Percentiles rank a stretch among this genome's conserved stretches.
These are phyloP conservation scores for Plasmodium coatneyi DNA, from an alignment of 169 alveolate species.

Conservation along the genomic window DNA sequence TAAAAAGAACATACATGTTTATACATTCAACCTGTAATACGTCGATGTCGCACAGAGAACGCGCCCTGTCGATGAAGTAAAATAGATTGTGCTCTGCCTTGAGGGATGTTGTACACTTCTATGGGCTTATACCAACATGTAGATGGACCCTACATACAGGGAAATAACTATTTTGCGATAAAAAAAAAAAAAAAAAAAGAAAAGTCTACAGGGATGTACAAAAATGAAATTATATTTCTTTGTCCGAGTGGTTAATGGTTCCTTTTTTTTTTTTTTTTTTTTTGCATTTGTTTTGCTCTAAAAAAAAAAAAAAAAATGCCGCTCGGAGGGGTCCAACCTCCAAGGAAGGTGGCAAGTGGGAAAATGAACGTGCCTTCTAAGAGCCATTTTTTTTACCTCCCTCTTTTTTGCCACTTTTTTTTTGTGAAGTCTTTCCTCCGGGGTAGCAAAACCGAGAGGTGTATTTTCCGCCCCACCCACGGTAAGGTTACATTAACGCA, in stretches of 20 bases:
- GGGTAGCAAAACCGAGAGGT: background rate
- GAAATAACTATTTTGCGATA: background rate
- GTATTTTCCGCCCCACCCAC: background rate
- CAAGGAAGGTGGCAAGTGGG: background rate
- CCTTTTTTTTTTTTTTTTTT: background rate
- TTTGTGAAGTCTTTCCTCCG: background rate
- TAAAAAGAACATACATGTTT: constrained; percentile 67
- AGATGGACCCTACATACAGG: background rate
- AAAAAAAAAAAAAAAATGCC: background rate
- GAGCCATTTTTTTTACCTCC: background rate
- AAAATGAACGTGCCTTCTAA: background rate
- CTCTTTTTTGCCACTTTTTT: background rate
- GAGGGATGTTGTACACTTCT: background rate
- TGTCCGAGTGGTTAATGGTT: background rate
- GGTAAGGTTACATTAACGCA: background rate
- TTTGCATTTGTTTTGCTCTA: background rate
- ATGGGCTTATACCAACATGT: background rate
- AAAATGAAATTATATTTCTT: background rate
- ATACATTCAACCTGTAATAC: background rate
- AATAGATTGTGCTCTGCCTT: background rate
- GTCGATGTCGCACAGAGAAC: background rate
- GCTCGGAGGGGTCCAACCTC: background rate
- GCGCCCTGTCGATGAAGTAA: background rate
- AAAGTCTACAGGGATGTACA: background rate
- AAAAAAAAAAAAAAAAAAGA: background rate